A percentile compares a stretch with the other conserved stretches of the same genome.
Conservation (phyloP, 2,329 filamentous ascomycete genomes). For the Colletotrichum chlorophyti region DNA sequence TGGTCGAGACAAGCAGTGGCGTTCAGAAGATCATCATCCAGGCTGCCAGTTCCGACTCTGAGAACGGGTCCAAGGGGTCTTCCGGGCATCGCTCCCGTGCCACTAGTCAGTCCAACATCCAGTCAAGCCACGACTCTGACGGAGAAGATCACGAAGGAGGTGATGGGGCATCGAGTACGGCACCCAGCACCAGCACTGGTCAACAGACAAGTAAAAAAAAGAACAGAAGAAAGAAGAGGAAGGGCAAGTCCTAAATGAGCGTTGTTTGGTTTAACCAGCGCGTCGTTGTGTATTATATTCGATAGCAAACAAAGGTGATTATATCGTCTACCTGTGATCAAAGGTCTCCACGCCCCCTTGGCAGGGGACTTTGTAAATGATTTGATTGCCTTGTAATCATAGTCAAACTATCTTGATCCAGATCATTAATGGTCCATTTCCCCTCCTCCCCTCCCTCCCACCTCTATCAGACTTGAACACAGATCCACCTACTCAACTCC, state of each 20-base stretch:
- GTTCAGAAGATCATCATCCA: constrained; percentile 31
- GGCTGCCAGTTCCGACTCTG: constrained; percentile 29
- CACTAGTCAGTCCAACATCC: constrained; percentile 11
- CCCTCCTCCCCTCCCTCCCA: no score
- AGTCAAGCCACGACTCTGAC: constrained; percentile 3
- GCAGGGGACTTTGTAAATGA: no score
- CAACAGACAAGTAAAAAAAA: constrained; percentile 41
- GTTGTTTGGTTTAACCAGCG: not conserved
- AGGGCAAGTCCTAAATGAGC: constrained; percentile 36
- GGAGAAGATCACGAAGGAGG: constrained; percentile 23
- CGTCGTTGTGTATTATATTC: constrained; percentile 18
- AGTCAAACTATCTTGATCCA: no score
- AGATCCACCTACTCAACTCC: no score
- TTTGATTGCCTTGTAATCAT: no score
- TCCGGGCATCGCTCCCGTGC: constrained; percentile 22
- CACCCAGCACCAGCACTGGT: constrained; percentile 14
- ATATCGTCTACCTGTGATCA: not conserved
- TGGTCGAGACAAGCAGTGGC: constrained; percentile 29
- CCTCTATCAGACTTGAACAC: no score
- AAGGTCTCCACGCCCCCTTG: no score
- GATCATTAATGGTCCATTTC: no score
- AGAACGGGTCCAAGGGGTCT: constrained; percentile 24
- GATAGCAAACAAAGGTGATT: constrained; percentile 13
- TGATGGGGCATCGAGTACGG: constrained; percentile 16
- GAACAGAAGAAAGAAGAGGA: constrained; percentile 47